Conservation (phyloP, 495 filamentous ascomycete species). For the Penicillium paradoxum region DNA sequence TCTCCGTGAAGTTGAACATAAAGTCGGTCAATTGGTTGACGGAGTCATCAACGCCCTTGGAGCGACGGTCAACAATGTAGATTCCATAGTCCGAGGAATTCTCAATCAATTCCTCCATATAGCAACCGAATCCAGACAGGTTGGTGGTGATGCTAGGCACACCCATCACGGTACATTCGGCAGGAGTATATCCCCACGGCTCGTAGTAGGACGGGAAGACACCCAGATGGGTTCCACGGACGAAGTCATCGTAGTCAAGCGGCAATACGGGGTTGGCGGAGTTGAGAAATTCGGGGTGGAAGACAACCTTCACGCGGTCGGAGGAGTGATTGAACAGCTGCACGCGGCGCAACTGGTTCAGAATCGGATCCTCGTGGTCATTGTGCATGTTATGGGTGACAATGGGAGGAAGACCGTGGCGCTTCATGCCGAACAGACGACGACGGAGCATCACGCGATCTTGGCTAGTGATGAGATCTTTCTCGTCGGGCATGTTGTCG, state of each 20-base stretch:
- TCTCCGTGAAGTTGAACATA: slow-evolving; percentile 94
- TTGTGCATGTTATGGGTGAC: slow-evolving; percentile 99
- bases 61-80: slow-evolving; percentile 94
- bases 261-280: slow-evolving; percentile 93
- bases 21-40: slow-evolving; percentile 89
- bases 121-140: slow-evolving; percentile 94
- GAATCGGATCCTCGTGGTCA: slow-evolving; percentile 85
- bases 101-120: slow-evolving; percentile 99
- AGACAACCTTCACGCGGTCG: slow-evolving; percentile 94
- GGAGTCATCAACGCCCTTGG: slow-evolving; percentile 94
- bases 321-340: slow-evolving; percentile 94
- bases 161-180: slow-evolving; percentile 98
- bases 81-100: slow-evolving; percentile 97
- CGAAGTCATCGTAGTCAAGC: slow-evolving; percentile 97
- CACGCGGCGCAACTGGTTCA: slow-evolving; percentile 94
- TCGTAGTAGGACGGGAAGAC: slow-evolving; percentile 98
- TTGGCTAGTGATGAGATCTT: slow-evolving; percentile 84
- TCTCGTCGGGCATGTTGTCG: slow-evolving; percentile 86
- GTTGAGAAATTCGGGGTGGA: slow-evolving; percentile 97
- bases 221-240: slow-evolving; percentile 91
- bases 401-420: slow-evolving; percentile 81
- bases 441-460: slow-evolving; percentile 91
- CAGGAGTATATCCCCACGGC: slow-evolving; percentile 97
- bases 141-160: slow-evolving; percentile 98
- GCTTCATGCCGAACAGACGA: slow-evolving; percentile 92